Evolutionary conservation across 306 rosid species (phyloP), one percentile per base, ranked within the genome.

Genomic region (Trichosanthes truncata): DNA sequence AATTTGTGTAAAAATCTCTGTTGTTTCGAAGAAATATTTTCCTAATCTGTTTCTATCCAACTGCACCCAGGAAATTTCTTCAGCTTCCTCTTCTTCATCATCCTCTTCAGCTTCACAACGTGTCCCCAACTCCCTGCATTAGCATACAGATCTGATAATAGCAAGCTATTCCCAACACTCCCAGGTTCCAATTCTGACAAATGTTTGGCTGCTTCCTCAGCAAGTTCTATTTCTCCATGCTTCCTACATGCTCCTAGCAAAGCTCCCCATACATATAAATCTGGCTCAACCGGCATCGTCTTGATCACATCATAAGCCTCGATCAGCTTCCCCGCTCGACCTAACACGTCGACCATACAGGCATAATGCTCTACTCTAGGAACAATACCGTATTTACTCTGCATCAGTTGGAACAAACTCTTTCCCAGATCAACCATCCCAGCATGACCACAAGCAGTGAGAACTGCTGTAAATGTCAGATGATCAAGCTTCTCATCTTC

Each of bases 241-340:
- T 86, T 92, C 78, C 90, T 87, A 82, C 97, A 89, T 18, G 94
- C 96, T 49, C 97, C 96, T 59, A 92, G 78, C 20, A 94, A 79
- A 72, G 98, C 94, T 81, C 98, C 98, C 98, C 98, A 94, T 11
- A 92, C 97, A 80, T 88, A 94, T 78, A 92, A 78, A 86, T 94
- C 98, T 5, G 98, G 89, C 79, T 92, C 72, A 67, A 87, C 76
- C 2, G 93, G 98, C 98, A 92, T 90, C 20, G 86, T 71, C 85
- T 84, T 86, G 26, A 92, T 89, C 86, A 86, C 80, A 26, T 85
- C 80, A 82, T 88, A 86, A 12, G 96, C 97, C 80, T 88, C 86
- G 0, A 74, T 76, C 12, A 92, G 84, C 80, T 88, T 82, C 60
- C 94, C 97, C 0, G 91, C 94, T 71, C 96, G 87, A 53, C 98